A percentile compares a stretch with the other conserved stretches of the same genome.
Conservation (phyloP, 2,329 filamentous ascomycete genomes). For the Elsinoe australis region DNA sequence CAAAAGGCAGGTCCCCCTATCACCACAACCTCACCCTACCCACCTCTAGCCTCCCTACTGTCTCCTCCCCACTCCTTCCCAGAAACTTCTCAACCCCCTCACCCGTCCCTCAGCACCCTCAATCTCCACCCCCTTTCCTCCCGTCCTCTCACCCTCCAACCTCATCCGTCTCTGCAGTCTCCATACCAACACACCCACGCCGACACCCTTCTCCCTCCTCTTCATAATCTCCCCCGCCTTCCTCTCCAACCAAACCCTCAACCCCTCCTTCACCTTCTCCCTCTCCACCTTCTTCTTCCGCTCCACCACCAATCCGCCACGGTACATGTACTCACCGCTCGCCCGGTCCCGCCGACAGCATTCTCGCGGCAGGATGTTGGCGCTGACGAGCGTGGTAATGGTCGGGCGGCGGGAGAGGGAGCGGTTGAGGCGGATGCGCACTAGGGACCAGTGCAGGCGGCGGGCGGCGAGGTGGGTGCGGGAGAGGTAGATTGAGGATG, state of each 20-base stretch:
- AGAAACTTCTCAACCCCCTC: constrained; percentile 52
- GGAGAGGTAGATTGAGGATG: constrained; percentile 59
- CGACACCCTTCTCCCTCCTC: constrained; percentile 33
- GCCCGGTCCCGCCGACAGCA: constrained; percentile 38
- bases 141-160: constrained; percentile 36
- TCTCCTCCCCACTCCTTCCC: constrained; percentile 49
- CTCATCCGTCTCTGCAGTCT: constrained; percentile 36
- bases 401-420: constrained; percentile 54
- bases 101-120: constrained; percentile 35
- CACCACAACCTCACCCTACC: neutral
- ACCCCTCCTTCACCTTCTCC: constrained; percentile 58
- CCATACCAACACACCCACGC: constrained; percentile 36
- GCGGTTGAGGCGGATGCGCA: constrained; percentile 57
- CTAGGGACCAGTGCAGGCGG: constrained; percentile 54
- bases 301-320: constrained; percentile 45
- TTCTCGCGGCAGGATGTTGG: constrained; percentile 58
- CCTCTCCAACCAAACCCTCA: constrained; percentile 55
- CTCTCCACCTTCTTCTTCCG: constrained; percentile 56
- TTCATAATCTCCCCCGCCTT: constrained; percentile 32
- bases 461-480: constrained; percentile 58
- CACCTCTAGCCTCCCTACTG: too few species aligned
- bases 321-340: constrained; percentile 30
- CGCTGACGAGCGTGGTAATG: constrained; percentile 52
- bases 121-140: neutral
- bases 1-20: neutral